A percentile compares a stretch with the other conserved stretches of the same genome.
Evolutionary conservation across 1,284 basidiomycete genomes (phyloP).

Genomic region (Cronartium quercuum): DNA sequence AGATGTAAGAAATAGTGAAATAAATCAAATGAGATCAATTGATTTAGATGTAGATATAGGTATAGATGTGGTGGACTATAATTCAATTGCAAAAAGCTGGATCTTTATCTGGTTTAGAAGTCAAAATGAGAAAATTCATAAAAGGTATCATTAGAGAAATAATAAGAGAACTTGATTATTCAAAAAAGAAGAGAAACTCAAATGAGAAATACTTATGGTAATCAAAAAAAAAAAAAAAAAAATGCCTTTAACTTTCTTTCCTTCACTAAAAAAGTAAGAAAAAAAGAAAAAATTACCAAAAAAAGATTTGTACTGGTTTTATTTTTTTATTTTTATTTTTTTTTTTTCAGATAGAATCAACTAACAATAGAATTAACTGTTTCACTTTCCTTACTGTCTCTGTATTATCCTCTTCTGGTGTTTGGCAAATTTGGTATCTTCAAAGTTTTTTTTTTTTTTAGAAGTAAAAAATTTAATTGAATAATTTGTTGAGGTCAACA

Average conservation of each 20-base stretch:
- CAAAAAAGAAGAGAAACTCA: conserved; percentile 79
- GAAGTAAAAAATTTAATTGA: conserved; percentile 36
- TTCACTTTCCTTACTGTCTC: conserved; percentile 19
- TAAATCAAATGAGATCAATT: conserved; percentile 65
- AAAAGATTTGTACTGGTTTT: too few species aligned
- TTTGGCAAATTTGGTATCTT: conserved; percentile 37
- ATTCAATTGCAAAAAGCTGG: conserved; percentile 99
- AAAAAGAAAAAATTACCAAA: too few species aligned
- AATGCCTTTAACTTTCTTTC: too few species aligned
- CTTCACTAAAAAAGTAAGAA: too few species aligned
- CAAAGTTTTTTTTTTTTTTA: conserved; percentile 22
- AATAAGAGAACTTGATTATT: conserved; percentile 85
- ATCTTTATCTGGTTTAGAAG: conserved; percentile 87
- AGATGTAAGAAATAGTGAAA: too few species aligned
- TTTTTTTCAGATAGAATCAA: conserved; percentile 10
- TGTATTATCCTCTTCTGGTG: conserved; percentile 15
- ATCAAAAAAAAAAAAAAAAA: too few species aligned
- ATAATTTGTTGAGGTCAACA: too few species aligned
- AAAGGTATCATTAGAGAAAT: conserved; percentile 92
- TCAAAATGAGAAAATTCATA: conserved; percentile 95
- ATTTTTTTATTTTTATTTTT: too few species aligned
- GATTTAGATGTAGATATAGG: conserved; percentile 97
- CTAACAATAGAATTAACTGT: conserved; percentile 19
- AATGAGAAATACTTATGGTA: conserved; percentile 87
- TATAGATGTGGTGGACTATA: conserved; percentile 97